These are phyloP conservation scores for Mimosa bimucronata DNA, from an alignment of 306 rosid genomes.

Conservation along the genomic window DNA sequence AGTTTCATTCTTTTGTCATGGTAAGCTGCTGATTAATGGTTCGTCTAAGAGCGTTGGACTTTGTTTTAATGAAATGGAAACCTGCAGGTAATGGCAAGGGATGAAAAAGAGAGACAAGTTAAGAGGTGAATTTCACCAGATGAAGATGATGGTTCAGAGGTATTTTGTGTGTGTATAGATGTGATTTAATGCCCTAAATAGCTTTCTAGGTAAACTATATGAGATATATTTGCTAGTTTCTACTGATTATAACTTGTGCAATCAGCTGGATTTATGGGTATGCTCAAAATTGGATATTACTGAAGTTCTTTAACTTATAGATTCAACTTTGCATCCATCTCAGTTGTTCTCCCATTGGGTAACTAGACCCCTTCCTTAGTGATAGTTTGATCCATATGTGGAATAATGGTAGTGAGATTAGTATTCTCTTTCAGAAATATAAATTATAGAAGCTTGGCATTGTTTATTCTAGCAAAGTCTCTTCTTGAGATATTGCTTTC, in stretches of 20 bases:
- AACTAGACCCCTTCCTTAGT: constrained; percentile 9
- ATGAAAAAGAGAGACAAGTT: constrained; percentile 61
- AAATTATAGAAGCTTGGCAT: constrained; percentile 5
- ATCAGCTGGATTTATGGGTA: background rate
- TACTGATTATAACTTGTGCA: constrained; percentile 28
- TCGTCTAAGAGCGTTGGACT: constrained; percentile 40
- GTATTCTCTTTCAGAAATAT: background rate
- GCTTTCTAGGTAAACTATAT: background rate
- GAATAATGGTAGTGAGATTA: constrained; percentile 12
- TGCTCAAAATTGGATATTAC: background rate
- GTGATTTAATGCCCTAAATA: constrained; percentile 6
- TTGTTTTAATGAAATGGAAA: constrained; percentile 46
- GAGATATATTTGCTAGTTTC: constrained; percentile 18
- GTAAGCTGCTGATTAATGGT: constrained; percentile 35
- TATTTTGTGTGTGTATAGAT: constrained; percentile 33
- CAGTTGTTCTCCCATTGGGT: constrained; percentile 25
- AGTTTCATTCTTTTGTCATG: constrained; percentile 20
- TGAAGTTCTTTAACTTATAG: constrained; percentile 10
- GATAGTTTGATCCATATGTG: constrained; percentile 9
- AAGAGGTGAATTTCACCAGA: constrained; percentile 62
- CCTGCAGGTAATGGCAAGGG: constrained; percentile 60
- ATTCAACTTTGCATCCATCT: constrained; percentile 23
- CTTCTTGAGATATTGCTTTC: constrained; percentile 10
- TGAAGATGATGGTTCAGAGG: constrained; percentile 80
- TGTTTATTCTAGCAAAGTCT: background rate